Evolutionary conservation across 2,329 filamentous ascomycete species (phyloP).

Genomic region (Colletotrichum sp.): DNA sequence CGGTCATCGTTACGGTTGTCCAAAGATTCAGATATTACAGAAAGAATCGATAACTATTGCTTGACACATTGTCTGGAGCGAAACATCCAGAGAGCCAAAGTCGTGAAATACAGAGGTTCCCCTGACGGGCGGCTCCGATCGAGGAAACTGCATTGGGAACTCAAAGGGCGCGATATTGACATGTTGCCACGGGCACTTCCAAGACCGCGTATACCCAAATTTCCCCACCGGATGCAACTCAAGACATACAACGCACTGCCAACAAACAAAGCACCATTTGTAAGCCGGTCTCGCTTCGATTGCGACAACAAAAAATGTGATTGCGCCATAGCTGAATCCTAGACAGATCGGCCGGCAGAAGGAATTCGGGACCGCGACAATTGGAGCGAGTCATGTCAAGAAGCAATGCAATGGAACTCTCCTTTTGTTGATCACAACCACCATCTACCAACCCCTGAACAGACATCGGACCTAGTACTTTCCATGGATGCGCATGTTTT

Average conservation of each 20-base stretch:
- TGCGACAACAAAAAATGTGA: neutral
- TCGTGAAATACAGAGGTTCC: neutral
- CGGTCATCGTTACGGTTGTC: neutral
- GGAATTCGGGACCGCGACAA: neutral
- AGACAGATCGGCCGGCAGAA: neutral
- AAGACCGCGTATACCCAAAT: neutral
- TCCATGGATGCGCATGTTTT: neutral
- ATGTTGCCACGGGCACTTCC: neutral
- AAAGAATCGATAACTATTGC: neutral
- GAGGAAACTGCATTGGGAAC: neutral
- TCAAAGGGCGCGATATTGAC: neutral
- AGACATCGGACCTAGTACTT: neutral
- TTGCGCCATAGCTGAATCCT: neutral
- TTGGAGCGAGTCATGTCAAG: neutral
- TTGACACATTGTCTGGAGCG: neutral
- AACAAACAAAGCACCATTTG: neutral
- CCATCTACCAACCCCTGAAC: neutral
- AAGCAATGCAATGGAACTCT: neutral
- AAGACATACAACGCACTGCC: neutral
- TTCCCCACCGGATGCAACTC: neutral
- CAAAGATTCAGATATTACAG: neutral
- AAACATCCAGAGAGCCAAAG: neutral
- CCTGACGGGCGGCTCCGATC: neutral
- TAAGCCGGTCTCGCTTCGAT: neutral
- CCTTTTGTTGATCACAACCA: neutral